Base-by-base conservation (phyloP, 371 early-diverging fungal genomes). In the Nematocida minor region DNA sequence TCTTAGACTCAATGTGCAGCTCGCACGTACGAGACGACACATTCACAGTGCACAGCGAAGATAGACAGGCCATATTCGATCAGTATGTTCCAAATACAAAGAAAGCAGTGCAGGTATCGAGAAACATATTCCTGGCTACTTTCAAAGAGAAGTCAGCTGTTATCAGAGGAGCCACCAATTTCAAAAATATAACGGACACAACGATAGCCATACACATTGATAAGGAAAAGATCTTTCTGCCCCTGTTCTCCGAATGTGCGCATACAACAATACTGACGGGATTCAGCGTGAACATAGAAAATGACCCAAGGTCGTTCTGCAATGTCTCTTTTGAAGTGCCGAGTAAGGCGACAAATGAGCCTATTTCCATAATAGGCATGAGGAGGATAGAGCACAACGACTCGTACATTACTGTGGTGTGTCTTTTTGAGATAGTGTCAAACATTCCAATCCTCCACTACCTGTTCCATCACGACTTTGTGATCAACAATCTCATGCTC, bases 131-230 rank as follows among this genome's bases (percentile, higher is more conserved):
- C 66, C 18, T 74, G 11, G 63, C 20, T 11, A 29, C 77, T 7
- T 49, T 74, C 18, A 64, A 36, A 25, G 48, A 74, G 29, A 29
- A 49, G 2, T 40, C 63, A 11, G 77, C 38, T 0, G 49, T 29
- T 16, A 64, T 74, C n/a, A 7, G 49, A 16, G 77, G 77, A 32
- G 46, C 9, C 7, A 47, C 54, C 20, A 74, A 62, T 34, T 74
- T 74, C 53, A 74, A 74, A 51, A 74, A 74, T 44, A 74, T 64
- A n/a, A 74, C 77, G 18, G 66, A 74, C 38, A 70, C 53, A 7
- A 42, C 63, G 0, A 66, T 74, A 4, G 18, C 40, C 27, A 48
- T 74, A 14, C 20, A 49, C 11, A 22, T 36, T 14, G 32, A 31
- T 4, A 25, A 70, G 14, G 34, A 27, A 0, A 16, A 29, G 20